These are phyloP conservation scores for Daldinia decipiens DNA, from an alignment of 495 filamentous ascomycete genomes.

Conservation along the genomic window DNA sequence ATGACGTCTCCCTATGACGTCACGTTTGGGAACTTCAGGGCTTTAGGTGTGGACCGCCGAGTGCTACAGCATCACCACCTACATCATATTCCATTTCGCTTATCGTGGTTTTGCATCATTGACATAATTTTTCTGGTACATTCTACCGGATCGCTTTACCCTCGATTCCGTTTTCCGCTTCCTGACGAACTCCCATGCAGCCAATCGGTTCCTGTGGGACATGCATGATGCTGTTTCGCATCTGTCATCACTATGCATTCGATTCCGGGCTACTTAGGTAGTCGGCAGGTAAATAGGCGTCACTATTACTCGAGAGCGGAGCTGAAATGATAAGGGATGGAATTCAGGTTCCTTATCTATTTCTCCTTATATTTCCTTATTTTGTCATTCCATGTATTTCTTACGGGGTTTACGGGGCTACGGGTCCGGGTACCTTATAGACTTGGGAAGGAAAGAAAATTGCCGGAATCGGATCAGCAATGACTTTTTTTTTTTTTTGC, in stretches of 20 bases:
- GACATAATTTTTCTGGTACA: constrained; percentile 34
- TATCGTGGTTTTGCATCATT: constrained; percentile 43
- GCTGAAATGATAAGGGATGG: constrained; percentile 7
- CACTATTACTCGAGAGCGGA: constrained; percentile 15
- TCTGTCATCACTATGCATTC: constrained; percentile 42
- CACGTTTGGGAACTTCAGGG: constrained; percentile 2
- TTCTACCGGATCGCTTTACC: constrained; percentile 37
- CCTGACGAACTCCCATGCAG: constrained; percentile 32
- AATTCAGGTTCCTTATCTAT: constrained; percentile 15
- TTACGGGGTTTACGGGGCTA: constrained; percentile 8
- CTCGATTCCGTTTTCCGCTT: constrained; percentile 34
- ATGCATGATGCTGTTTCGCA: constrained; percentile 40
- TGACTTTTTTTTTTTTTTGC: constrained; percentile 21
- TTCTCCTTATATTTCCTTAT: constrained; percentile 4
- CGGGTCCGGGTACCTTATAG: constrained; percentile 39
- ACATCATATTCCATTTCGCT: constrained; percentile 45
- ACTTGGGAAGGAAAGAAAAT: constrained; percentile 31
- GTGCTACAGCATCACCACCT: constrained; percentile 46
- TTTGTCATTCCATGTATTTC: constrained; percentile 32
- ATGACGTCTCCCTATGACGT: constrained; percentile 46
- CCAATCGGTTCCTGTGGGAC: constrained; percentile 20
- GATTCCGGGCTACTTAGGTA: constrained; percentile 10
- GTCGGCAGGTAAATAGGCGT: constrained; percentile 25
- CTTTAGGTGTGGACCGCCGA: constrained; percentile 22
- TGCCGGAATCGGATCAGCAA: constrained; percentile 42